Base-by-base conservation (phyloP, 495 filamentous ascomycete species). In the Penicillium bialowiezense region DNA sequence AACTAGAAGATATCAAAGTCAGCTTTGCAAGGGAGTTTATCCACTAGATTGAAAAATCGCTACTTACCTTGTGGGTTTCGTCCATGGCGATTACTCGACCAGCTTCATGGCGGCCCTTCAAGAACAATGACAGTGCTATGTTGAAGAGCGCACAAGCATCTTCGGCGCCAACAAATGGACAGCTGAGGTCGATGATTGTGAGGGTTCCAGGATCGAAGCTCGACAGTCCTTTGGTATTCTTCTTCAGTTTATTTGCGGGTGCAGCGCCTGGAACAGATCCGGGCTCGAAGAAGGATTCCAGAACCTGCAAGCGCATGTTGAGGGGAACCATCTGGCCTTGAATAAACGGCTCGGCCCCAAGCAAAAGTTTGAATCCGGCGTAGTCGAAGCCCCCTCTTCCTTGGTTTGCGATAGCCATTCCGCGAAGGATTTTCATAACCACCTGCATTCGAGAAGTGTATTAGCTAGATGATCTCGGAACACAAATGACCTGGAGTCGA, bases 101-200 rank as follows among this genome's bases (percentile, higher is more conserved):
- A 20, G 53, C 51, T 8, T 51, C 47, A 5, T 51, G 49, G 19
- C 68, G 55, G 47, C 76, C 71, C 41, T 85, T 80, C 1, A 88
- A 60, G 56, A 85, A 88, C 0, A 88, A 56, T 1, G 63, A 65
- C 17, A 89, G 64, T 38, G 77, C 83, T 31, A 90, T 84, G 48
- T 87, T 81, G 60, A 90, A 90, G 0, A 90, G 63, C 0, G 74
- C 69, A 50, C 87, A 91, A 0, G 86, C 88, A 36, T 75, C 79
- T 26, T 81, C 77, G 1, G 83, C 67, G 0, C 83, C 79, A 9
- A 90, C 73, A 60, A 84, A 91, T 0, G 86, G 86, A 58, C 86
- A 88, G 0, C 79, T 86, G 6, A 92, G 72, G 53, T 92, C 87
- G 26, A 91, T 74, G 41, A 92, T 87, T 0, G 86, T 89, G 10